Evolutionary conservation across 164 flowering plant species (phyloP), one percentile per base, ranked within the genome.

Genomic region (Dillenia suffruticosa): DNA sequence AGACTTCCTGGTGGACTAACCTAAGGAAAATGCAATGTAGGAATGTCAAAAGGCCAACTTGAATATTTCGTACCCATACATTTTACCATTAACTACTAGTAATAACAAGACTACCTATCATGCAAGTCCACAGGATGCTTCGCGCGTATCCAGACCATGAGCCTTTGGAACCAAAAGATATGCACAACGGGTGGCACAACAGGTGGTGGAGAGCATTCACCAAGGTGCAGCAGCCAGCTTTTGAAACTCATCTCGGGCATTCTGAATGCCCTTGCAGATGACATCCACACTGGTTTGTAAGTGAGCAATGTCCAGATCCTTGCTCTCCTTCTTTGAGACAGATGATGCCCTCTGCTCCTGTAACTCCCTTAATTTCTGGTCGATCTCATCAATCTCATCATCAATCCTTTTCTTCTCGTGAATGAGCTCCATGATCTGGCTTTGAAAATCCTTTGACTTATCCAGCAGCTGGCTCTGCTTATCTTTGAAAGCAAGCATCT

Each of bases 401-500:
- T 66, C 71, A 1, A 63, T 49, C 44, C 62, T 65, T 2, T 48
- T 45, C 49, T 44, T 74, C 61, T 72, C 67, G 0, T 16, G 9
- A 6, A 26, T 46, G 15, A 22, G 52, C 66, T 65, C 66, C 6
- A 1, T 4, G 2, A 82, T 65, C 67, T 68, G 59, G 10, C 12
- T 49, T 48, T 76, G 65, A 14, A 62, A 17, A 48, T 55, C 72
- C 52, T 59, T 59, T 9, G 57, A 46, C 22, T 63, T 44, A 3
- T 55, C 64, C 4, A 10, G 26, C 24, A 60, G 59, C 63, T 62
- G 53, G 15, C 9, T 74, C 56, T 68, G 67, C 44, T 47, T 54
- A 8, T 68, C 76, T 68, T 72, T 78, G 14, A 78, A 62, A 2
- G 66, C 67, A 2, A 74, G 44, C 48, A 81, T 57, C 16, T 57